Evolutionary conservation across 345 rosid species (phyloP).

Genomic region (Eutrema yunnanense): DNA sequence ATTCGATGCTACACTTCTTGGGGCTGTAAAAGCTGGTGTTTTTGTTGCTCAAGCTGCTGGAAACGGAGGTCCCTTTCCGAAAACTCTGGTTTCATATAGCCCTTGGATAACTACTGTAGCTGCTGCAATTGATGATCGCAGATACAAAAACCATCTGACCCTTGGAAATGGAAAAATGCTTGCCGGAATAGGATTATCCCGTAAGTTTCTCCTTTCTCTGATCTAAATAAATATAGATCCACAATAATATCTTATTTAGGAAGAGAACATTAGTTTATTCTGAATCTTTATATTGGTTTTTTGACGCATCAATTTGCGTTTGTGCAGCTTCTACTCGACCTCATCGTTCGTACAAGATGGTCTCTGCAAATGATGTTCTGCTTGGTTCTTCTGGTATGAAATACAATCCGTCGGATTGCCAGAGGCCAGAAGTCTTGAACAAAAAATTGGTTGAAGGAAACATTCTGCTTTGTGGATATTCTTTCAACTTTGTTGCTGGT

Average conservation of each 20-base stretch:
- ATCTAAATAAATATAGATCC: not conserved
- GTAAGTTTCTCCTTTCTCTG: constrained; percentile 41
- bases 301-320: constrained; percentile 5
- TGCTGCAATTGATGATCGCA: constrained; percentile 93
- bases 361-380: constrained; percentile 93
- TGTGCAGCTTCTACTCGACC: constrained; percentile 81
- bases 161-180: constrained; percentile 84
- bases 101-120: constrained; percentile 98
- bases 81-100: constrained; percentile 91
- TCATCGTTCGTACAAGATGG: constrained; percentile 72
- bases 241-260: not conserved
- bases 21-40: constrained; percentile 95
- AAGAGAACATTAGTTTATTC: not conserved
- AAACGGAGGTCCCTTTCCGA: constrained; percentile 96
- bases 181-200: constrained; percentile 83
- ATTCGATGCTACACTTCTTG: constrained; percentile 92
- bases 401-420: constrained; percentile 92
- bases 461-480: constrained; percentile 97
- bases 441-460: constrained; percentile 81
- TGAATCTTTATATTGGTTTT: not conserved
- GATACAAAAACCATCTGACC: constrained; percentile 86
- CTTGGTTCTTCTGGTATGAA: constrained; percentile 68
- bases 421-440: constrained; percentile 85
- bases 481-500: constrained; percentile 93
- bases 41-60: constrained; percentile 99